Percentiles rank a stretch among this genome's conserved stretches.
phyloP scores from a whole-genome alignment of 352 stramenopile genomes.

The Pythium sukuiense region DNA sequence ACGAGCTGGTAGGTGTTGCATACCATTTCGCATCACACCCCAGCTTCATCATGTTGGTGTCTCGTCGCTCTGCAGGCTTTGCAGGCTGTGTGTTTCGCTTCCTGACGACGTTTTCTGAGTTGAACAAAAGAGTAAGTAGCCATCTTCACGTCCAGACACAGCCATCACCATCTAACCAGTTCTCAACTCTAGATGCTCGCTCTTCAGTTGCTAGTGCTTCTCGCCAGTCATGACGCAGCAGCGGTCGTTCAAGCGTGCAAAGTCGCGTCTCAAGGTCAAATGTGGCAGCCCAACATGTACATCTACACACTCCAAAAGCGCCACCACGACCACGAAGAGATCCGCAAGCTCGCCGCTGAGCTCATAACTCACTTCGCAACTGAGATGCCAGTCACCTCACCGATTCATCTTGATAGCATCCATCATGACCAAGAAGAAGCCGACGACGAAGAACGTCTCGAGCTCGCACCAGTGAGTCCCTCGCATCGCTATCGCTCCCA shows the following conservation, averaged over 20 bases:
- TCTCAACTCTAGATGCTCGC: constrained; percentile 40
- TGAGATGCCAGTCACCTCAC: constrained; percentile 58
- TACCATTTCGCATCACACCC: neutral
- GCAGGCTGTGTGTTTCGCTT: constrained; percentile 59
- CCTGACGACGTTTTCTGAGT: constrained; percentile 50
- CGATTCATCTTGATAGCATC: constrained; percentile 41
- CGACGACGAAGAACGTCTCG: neutral
- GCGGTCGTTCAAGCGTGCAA: constrained; percentile 56
- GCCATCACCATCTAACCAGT: neutral
- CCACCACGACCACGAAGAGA: constrained; percentile 45
- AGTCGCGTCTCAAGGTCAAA: constrained; percentile 61
- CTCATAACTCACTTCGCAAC: constrained; percentile 46
- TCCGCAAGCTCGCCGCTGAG: constrained; percentile 42
- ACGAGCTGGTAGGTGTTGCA: constrained; percentile 40
- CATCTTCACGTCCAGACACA: constrained; percentile 1
- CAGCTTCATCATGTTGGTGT: neutral
- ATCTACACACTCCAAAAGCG: constrained; percentile 75
- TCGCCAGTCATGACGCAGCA: constrained; percentile 50
- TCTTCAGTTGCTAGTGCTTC: constrained; percentile 52
- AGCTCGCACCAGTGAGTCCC: neutral
- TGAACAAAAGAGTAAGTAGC: constrained; percentile 52
- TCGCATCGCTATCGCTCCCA: constrained; percentile 11
- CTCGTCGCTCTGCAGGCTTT: constrained; percentile 40
- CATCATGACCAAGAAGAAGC: constrained; percentile 8
- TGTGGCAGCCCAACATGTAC: constrained; percentile 82